Evolutionary conservation across 2,329 filamentous ascomycete species (phyloP), one percentile per base, ranked within the genome.

Genomic region (Fusarium burgessii): DNA sequence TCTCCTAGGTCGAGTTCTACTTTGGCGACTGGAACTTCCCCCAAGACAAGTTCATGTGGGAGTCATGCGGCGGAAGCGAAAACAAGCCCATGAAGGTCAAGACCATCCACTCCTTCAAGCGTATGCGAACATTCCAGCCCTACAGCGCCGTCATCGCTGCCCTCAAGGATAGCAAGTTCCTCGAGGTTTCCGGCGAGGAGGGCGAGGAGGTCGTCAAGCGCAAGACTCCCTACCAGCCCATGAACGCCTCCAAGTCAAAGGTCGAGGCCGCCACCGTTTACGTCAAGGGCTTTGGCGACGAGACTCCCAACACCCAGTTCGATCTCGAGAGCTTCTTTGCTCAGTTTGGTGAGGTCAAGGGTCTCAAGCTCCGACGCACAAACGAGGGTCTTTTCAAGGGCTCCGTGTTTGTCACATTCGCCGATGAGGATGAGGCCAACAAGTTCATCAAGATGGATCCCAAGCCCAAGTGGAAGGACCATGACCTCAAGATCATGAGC

Each of bases 321-420:
- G 94, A 98, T 71, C 91, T 99, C 62, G 96, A 99, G 84, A 90
- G 90, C 67, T 98, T 97, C 85, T 97, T 98, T 80, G 87, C 90
- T 60, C 88, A 91, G 63, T 95, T 90, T 79, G 95, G 95, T 49
- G 87, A 92, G 35, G 89, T 93, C 76, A 93, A 93, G 77, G 89
- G 91, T 49, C 91, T 99, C 68, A 95, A 95, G 78, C 92, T 99
- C 70, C 93, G 97, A 74, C 94, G 96, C 73, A 86, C 85, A 51
- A 86, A 87, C 45, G 84, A 91, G 66, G 90, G 90, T 77, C 83
- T 87, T 56, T 99, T 98, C 90, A 99, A 99, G 88, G 94, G 95
- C 74, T 97, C 94, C 74, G 93, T 97, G 63, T 98, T 98, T 79
- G 93, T 97, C 72, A 95, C 98, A 82, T 99, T 98, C 81, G 87